These are phyloP conservation scores for Prototheca wickerhamii DNA, from an alignment of 163 green algal species.

Conservation along the genomic window DNA sequence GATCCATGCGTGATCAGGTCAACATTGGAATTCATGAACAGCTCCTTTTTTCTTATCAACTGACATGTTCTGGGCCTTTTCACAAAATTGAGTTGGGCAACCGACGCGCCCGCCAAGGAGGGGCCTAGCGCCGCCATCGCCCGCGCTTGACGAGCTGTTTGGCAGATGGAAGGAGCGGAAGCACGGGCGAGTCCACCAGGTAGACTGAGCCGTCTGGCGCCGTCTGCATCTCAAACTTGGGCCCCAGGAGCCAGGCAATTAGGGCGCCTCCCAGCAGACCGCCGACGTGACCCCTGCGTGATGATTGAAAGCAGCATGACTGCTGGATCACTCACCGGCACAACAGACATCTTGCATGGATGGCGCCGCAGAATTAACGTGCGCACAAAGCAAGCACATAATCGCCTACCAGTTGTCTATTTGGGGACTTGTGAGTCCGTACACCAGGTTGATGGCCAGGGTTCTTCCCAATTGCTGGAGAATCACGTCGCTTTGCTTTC, in stretches of 20 bases:
- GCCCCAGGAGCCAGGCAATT: slow-evolving; percentile 51
- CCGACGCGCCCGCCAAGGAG: no score
- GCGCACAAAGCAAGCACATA: background rate
- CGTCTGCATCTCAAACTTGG: slow-evolving; percentile 17
- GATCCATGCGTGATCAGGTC: no score
- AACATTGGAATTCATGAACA: no score
- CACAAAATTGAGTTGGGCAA: no score
- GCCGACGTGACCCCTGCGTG: slow-evolving; percentile 60
- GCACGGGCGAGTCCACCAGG: slow-evolving; percentile 18
- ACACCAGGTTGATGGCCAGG: slow-evolving; percentile 56
- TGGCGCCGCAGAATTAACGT: background rate
- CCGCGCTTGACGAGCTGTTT: no score
- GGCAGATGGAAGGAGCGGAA: slow-evolving; percentile 12
- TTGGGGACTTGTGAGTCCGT: slow-evolving; percentile 37
- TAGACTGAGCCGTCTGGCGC: slow-evolving; percentile 4
- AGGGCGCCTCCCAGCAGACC: slow-evolving; percentile 57
- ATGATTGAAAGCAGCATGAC: background rate
- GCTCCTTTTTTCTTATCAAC: no score
- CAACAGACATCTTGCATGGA: no score
- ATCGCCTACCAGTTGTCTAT: slow-evolving; percentile 68
- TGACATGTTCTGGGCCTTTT: no score
- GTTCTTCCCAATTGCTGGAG: slow-evolving; percentile 51
- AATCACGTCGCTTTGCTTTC: slow-evolving; percentile 39
- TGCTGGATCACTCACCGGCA: no score
- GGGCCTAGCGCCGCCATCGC: no score